Conservation (phyloP, 2,329 filamentous ascomycete species). For the Epichloe typhina region DNA sequence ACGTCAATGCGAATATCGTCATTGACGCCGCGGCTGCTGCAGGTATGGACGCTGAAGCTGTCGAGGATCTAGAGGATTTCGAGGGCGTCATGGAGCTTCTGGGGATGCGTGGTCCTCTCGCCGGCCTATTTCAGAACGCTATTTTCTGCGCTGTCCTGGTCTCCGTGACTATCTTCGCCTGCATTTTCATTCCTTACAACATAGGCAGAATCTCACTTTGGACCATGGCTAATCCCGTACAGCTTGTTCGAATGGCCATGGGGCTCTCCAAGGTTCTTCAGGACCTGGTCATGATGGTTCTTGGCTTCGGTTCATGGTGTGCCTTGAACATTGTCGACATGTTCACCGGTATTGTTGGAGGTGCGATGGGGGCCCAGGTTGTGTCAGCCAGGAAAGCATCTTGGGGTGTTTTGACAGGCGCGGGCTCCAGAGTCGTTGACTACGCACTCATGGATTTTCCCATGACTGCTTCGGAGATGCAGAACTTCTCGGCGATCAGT, state of each 20-base stretch:
- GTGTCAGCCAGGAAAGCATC: slow-evolving; percentile 24
- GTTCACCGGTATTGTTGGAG: slow-evolving; percentile 21
- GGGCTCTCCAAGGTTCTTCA: slow-evolving; percentile 66
- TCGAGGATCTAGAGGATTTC: slow-evolving; percentile 83
- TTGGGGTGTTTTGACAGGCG: slow-evolving; percentile 28
- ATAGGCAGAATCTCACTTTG: slow-evolving; percentile 76
- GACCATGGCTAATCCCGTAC: slow-evolving; percentile 64
- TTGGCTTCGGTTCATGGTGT: slow-evolving; percentile 39
- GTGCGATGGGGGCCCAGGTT: slow-evolving; percentile 17
- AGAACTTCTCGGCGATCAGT: slow-evolving; percentile 64
- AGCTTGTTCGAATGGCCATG: slow-evolving; percentile 61
- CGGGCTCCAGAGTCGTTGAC: slow-evolving; percentile 33
- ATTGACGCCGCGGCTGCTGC: slow-evolving; percentile 36
- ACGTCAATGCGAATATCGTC: slow-evolving; percentile 17
- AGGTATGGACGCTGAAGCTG: slow-evolving; percentile 59
- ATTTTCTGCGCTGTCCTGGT: slow-evolving; percentile 89
- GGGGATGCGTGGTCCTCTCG: slow-evolving; percentile 87
- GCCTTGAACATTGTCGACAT: slow-evolving; percentile 26
- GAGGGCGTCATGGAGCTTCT: slow-evolving; percentile 94
- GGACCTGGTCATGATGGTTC: slow-evolving; percentile 55
- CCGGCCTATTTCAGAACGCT: slow-evolving; percentile 83
- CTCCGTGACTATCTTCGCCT: slow-evolving; percentile 69
- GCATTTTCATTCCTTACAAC: slow-evolving; percentile 85
- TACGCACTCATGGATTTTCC: slow-evolving; percentile 38
- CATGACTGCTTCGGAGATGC: slow-evolving; percentile 48